Evolutionary conservation across 306 rosid genomes (phyloP), one percentile per base, ranked within the genome.

Genomic region (Hippophae gyantsensis): DNA sequence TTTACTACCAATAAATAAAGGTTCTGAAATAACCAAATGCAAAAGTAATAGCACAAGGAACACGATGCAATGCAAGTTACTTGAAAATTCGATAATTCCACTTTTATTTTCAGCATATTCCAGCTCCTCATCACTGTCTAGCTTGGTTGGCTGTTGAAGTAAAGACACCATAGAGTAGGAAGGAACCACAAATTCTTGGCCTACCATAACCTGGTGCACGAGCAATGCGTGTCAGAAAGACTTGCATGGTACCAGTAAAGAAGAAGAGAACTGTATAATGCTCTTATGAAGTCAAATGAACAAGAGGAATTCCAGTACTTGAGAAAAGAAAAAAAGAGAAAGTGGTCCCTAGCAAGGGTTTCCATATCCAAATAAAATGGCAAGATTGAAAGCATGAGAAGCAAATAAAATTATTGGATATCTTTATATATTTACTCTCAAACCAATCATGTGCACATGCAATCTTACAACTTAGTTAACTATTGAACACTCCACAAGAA

Each of bases 101-200:
- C 79, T 76, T 77, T 85, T 78, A 79, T 81, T 83, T 68, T 89
- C 97, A 38, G 95, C 99, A 77, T 93, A 84, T 75, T 89, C 99
- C 26, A 93, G 90, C 89, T 93, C 97, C 72, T 93, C 99, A 13
- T 93, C 99, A 52, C 99, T 93, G 57, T 93, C 97, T 82, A 79
- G 95, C 77, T 82, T 84, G 50, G 72, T 74, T 41, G 99, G 99
- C 66, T 86, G 97, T 74, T 77, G 85, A 48, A 80, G 78, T 68
- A 89, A 83, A 23, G 99, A 93, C 62, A 86, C 99, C 68, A 65
- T 69, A 10, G 97, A 93, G 71, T 88, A 88, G 41, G 86, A 47
- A 73, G 97, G 97, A 69, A 89, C 97, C 60, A 72, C 80, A 72
- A 84, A 85, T 43, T 78, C 84, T 43, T 76, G 81, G 67, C 99